Conservation (phyloP, 148 eudicot species). For the Fallopia convolvulus region DNA sequence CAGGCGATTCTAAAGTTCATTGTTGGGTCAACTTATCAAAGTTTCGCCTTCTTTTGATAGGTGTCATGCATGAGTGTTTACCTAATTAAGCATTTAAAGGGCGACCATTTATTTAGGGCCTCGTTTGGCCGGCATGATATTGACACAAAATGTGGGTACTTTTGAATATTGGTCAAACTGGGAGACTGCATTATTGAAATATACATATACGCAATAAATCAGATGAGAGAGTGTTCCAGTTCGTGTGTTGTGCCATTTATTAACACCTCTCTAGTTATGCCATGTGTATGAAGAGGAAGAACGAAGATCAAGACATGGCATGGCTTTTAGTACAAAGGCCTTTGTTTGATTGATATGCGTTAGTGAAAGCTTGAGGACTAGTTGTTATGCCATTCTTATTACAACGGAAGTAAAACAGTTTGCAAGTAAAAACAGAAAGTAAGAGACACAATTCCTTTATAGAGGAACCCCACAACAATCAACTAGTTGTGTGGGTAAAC, state of each 20-base stretch:
- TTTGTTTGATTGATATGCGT: too few species aligned
- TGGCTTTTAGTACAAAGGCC: background rate
- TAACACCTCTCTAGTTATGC: background rate
- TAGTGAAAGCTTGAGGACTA: too few species aligned
- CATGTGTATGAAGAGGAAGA: background rate
- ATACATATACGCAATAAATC: background rate
- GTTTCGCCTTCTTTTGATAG: background rate
- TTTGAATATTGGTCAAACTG: slow-evolving; percentile 3
- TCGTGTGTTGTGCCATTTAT: background rate
- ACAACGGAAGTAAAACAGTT: too few species aligned
- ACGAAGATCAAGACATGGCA: background rate
- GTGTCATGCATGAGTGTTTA: background rate
- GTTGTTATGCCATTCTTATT: too few species aligned
- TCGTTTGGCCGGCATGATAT: slow-evolving; percentile 3
- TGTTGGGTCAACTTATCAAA: background rate
- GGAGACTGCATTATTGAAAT: slow-evolving; percentile 1
- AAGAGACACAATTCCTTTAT: too few species aligned
- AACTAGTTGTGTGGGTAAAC: too few species aligned
- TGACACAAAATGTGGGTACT: background rate
- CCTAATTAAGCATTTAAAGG: background rate
- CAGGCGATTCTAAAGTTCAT: background rate
- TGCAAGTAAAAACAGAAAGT: too few species aligned
- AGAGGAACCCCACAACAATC: too few species aligned
- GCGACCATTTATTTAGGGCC: background rate
- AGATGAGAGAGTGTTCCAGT: background rate